These are phyloP conservation scores for Kurtzmaniella quercitrusa DNA, from an alignment of 1,139 yeast species.

Conservation along the genomic window DNA sequence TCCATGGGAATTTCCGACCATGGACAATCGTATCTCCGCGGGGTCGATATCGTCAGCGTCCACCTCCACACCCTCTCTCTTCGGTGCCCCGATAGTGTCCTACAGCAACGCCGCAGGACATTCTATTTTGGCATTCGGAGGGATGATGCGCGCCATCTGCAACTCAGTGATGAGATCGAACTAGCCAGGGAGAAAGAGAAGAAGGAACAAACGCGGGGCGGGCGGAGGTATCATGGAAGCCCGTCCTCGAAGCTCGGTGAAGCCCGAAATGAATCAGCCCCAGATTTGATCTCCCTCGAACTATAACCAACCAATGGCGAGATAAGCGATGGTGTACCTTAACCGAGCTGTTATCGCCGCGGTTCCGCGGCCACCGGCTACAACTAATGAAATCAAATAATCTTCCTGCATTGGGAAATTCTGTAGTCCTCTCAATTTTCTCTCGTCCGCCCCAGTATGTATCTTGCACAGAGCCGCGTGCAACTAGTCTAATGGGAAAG, in stretches of 20 bases:
- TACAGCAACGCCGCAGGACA: not conserved
- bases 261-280: not conserved
- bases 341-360: slow-evolving; percentile 1
- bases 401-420: not conserved
- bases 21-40: too few relatives aligned
- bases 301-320: not conserved
- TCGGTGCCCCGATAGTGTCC: too few relatives aligned
- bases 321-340: not conserved
- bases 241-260: not conserved
- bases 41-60: too few relatives aligned
- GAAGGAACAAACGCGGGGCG: too few relatives aligned
- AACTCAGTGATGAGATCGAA: not conserved
- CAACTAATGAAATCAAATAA: not conserved
- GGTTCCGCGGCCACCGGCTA: not conserved
- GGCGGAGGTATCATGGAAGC: too few relatives aligned
- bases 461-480: not conserved
- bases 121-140: not conserved
- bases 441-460: not conserved
- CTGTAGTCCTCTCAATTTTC: not conserved
- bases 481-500: not conserved
- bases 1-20: too few relatives aligned
- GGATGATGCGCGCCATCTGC: not conserved
- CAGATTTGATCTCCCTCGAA: not conserved
- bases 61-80: too few relatives aligned
- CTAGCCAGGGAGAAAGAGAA: too few relatives aligned